A percentile compares a stretch with the other conserved stretches of the same genome.
Conservation (phyloP, 2,329 filamentous ascomycete species). For the Cladosporium austrohemisphaericum region DNA sequence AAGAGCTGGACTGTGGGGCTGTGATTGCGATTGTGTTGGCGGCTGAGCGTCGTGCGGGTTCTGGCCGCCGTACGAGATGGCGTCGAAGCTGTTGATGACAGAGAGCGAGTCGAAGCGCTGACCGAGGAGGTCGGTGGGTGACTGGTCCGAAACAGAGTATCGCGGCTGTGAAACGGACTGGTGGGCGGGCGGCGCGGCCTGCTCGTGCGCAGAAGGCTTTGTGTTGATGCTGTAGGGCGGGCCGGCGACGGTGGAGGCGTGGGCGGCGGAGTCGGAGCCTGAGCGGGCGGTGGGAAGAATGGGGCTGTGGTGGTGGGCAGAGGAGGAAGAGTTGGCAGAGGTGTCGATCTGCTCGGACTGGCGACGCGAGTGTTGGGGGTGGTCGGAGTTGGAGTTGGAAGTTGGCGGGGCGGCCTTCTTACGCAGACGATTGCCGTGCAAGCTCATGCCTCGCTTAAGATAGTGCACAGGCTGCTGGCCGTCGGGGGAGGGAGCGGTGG, state of each 20-base stretch:
- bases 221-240: not conserved
- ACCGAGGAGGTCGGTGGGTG: constrained; percentile 36
- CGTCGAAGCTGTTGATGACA: constrained; percentile 36
- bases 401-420: not conserved
- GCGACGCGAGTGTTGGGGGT: not conserved
- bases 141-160: constrained; percentile 32
- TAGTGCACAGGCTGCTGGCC: not conserved
- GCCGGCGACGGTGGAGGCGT: constrained; percentile 1
- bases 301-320: not conserved
- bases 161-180: constrained; percentile 17
- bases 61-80: constrained; percentile 26
- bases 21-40: constrained; percentile 14
- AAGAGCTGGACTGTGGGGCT: constrained; percentile 13
- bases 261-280: constrained; percentile 4
- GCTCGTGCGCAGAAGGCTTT: not conserved
- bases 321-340: not conserved
- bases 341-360: constrained; percentile 5
- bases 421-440: not conserved
- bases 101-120: constrained; percentile 39
- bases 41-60: constrained; percentile 18
- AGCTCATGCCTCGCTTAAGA: constrained; percentile 4
- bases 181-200: not conserved
- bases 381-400: not conserved
- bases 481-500: not conserved
- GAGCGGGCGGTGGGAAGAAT: constrained; percentile 5